Evolutionary conservation across 2,329 filamentous ascomycete species (phyloP), one percentile per base, ranked within the genome.

Genomic region (Chalara sp.): DNA sequence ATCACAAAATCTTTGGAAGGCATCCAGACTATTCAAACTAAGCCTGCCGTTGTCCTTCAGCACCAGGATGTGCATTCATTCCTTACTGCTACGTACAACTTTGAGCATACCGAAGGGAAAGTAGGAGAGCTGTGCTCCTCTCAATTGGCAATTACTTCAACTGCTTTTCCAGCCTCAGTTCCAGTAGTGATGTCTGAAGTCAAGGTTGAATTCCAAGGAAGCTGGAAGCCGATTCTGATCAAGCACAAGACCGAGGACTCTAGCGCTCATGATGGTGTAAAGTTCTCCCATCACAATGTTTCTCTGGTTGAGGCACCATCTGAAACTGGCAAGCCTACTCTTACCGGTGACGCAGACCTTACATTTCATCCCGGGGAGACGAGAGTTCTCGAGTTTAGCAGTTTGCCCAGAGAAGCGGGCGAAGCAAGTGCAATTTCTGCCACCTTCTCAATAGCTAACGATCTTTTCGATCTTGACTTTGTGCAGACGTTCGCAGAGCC

Each of bases 371-470:
- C 89, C 11, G 83, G 82, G 0, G 79, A 87, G 54, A 86, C 76
- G 6, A 81, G 79, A 48, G 79, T 91, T 1, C 85, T 87, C 55
- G 81, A 87, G 58, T 76, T 96, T 59, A 78, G 76, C 6, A 79
- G 89, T 52, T 80, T 84, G 2, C 76, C 96, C 12, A 82, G 89
- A 52, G 91, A 96, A 67, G 81, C 90, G 3, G 90, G 89, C n/a
- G 80, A 88, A 50, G 83, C 86, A 1, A 80, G 76, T 45, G 82
- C 87, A 4, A 74, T 78, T 5, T 81, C 80, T 1, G 78, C 86
- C 7, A 78, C 74, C 1, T 70, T 95, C 31, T 70, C 73, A 1
- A 68, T 93, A n/a, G 72, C 79, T 31, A 80, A 79, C 11, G 76
- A 84, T 0, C 68, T 73, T 0, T 95, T 92, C 58, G 74, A 78